Percentiles rank a stretch among this genome's conserved stretches.
These are phyloP conservation scores for Arxiozyma heterogenica DNA, from an alignment of 1,139 yeast species.

Conservation along the genomic window DNA sequence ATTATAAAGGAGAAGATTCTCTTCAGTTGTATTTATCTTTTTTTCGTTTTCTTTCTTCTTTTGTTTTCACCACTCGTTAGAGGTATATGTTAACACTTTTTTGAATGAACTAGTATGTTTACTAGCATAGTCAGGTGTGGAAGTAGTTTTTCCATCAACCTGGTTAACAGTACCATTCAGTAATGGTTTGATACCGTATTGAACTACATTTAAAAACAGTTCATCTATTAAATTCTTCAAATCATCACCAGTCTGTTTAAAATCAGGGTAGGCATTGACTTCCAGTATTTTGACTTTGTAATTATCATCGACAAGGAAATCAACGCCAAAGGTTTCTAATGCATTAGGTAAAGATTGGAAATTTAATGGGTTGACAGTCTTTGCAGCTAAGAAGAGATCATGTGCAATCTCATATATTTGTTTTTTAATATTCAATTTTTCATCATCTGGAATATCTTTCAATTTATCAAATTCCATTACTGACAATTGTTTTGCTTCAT, in stretches of 20 bases:
- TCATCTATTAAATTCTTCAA: constrained; percentile 56
- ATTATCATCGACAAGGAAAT: constrained; percentile 61
- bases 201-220: constrained; percentile 44
- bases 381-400: constrained; percentile 79
- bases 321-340: constrained; percentile 81
- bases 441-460: constrained; percentile 35
- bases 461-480: constrained; percentile 66
- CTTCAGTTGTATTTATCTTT: no score
- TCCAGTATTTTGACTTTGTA: constrained; percentile 57
- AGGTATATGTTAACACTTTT: constrained; percentile 35
- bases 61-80: constrained; percentile 28
- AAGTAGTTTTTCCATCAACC: not conserved
- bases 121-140: not conserved
- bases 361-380: constrained; percentile 68
- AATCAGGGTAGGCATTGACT: constrained; percentile 91
- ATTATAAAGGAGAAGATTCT: not conserved
- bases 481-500: constrained; percentile 35
- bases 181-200: constrained; percentile 36
- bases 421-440: constrained; percentile 38
- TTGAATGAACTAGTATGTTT: constrained; percentile 24
- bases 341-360: constrained; percentile 83
- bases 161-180: constrained; percentile 16
- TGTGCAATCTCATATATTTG: constrained; percentile 54
- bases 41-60: not conserved
- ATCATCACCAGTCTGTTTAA: constrained; percentile 83